phyloP scores from a whole-genome alignment of 306 rosid species.

The Mucuna pruriens region DNA sequence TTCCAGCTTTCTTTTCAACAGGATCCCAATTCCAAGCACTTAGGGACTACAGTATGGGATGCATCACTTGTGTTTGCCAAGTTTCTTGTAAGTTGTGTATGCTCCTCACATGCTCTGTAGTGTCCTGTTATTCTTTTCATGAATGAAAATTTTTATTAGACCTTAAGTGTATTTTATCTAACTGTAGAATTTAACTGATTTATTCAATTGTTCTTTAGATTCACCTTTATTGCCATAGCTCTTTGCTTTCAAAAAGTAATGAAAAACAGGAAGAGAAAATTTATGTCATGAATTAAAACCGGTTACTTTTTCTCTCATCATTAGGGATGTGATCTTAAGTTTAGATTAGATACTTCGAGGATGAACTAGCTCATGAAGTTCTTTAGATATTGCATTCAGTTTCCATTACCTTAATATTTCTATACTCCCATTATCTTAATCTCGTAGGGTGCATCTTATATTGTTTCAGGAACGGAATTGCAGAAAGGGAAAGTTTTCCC shows the following conservation, averaged over 20 bases:
- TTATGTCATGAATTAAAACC: background rate
- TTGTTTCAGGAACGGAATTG: conserved; percentile 78
- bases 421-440: conserved; percentile 2
- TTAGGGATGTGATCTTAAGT: background rate
- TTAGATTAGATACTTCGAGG: conserved; percentile 22
- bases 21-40: conserved; percentile 97
- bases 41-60: conserved; percentile 98
- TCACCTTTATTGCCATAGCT: background rate
- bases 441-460: background rate
- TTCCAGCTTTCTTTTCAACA: conserved; percentile 37
- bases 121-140: conserved; percentile 16
- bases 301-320: background rate
- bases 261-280: background rate
- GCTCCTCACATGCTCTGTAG: conserved; percentile 28
- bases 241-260: conserved; percentile 31
- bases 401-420: conserved; percentile 21
- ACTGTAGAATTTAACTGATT: background rate
- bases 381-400: conserved; percentile 14
- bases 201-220: background rate
- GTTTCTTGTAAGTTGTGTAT: conserved; percentile 68
- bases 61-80: conserved; percentile 90
- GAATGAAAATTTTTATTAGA: background rate
- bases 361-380: conserved; percentile 8
- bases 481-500: conserved; percentile 89
- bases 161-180: background rate